These are phyloP conservation scores for Sporisorium graminicola DNA, from an alignment of 1,284 basidiomycete species.

Conservation along the genomic window DNA sequence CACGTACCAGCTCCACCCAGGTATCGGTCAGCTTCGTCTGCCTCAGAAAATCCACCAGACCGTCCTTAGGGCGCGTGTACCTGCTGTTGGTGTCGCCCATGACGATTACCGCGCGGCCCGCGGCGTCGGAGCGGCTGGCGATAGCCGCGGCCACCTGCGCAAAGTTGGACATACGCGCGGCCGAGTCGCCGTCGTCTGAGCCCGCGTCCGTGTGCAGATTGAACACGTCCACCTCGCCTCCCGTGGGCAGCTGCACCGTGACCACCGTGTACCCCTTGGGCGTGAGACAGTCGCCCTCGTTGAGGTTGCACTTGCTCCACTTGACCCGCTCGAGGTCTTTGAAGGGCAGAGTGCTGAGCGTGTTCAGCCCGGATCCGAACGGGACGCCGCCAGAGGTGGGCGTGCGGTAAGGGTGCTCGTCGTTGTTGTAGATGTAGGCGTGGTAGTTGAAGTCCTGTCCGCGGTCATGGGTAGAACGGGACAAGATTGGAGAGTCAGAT, in stretches of 20 bases:
- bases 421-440: conserved; percentile 30
- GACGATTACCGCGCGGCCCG: conserved; percentile 23
- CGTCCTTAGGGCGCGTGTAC: conserved; percentile 24
- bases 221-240: conserved; percentile 21
- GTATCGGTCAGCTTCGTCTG: conserved; percentile 23
- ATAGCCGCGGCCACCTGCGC: conserved; percentile 25
- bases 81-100: conserved; percentile 36
- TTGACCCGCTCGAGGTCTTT: conserved; percentile 18
- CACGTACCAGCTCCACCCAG: conserved; percentile 19
- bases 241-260: conserved; percentile 17
- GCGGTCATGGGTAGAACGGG: not conserved
- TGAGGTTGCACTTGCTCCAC: conserved; percentile 23
- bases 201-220: conserved; percentile 35
- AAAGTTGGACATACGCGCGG: conserved; percentile 24
- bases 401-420: conserved; percentile 27
- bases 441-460: conserved; percentile 29
- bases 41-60: conserved; percentile 9
- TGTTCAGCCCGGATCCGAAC: conserved; percentile 30
- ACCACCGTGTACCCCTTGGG: conserved; percentile 30
- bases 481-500: not conserved
- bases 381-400: conserved; percentile 26
- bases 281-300: conserved; percentile 28
- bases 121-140: conserved; percentile 13
- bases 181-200: conserved; percentile 16
- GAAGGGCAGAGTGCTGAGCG: conserved; percentile 23